Evolutionary conservation across 1,139 yeast species (phyloP).

Genomic region (Blastobotrys niveus): DNA sequence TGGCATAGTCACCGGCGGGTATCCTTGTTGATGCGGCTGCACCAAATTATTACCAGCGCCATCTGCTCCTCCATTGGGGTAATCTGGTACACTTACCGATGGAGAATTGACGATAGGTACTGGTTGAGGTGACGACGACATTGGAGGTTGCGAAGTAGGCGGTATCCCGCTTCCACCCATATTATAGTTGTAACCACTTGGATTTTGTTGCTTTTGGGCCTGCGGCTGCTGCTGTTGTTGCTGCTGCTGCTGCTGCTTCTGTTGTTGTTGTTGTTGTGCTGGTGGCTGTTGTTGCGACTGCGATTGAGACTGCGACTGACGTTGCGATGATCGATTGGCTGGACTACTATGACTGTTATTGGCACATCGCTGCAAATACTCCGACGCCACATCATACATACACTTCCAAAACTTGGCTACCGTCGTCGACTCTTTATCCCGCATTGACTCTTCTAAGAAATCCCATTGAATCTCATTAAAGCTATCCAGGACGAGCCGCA

Average conservation of each 20-base stretch:
- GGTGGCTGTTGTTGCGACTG: conserved; percentile 1
- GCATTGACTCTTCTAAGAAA: neutral
- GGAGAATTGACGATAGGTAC: no score
- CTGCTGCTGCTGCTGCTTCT: neutral
- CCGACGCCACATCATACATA: conserved; percentile 16
- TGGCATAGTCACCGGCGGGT: neutral
- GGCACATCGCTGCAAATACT: conserved; percentile 15
- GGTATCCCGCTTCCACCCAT: no score
- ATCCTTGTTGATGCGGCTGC: neutral
- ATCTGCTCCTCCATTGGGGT: no score
- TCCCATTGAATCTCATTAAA: conserved; percentile 12
- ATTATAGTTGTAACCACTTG: no score
- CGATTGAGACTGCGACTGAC: neutral
- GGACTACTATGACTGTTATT: neutral
- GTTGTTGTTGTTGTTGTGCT: neutral
- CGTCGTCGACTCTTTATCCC: neutral
- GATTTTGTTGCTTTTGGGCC: neutral
- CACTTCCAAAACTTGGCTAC: conserved; percentile 20
- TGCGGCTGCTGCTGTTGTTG: neutral
- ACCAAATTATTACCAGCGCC: neutral
- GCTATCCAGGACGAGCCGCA: conserved; percentile 17
- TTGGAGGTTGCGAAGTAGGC: no score
- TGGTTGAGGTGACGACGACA: no score
- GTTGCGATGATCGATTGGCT: neutral
- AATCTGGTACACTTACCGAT: no score